Evolutionary conservation across 495 filamentous ascomycete genomes (phyloP).

Genomic region (Copromyces sp.): DNA sequence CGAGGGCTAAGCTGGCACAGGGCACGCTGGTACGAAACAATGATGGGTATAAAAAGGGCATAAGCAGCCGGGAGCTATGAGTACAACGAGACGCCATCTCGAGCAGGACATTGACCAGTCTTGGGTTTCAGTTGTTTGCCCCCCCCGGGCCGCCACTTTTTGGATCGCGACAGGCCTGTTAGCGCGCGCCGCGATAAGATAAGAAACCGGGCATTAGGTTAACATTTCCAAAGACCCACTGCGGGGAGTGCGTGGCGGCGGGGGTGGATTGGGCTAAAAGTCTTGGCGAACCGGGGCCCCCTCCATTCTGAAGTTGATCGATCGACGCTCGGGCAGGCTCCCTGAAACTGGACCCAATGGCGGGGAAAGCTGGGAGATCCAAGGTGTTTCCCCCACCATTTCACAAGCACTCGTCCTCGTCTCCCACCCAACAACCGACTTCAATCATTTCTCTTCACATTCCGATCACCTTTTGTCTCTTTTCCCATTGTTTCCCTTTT

Average conservation of each 20-base stretch:
- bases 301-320: not conserved
- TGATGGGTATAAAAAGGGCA: constrained; percentile 59
- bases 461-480: not conserved
- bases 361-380: not conserved
- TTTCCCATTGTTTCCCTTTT: not conserved
- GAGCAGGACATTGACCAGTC: not conserved
- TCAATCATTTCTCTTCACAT: not conserved
- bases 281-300: not conserved
- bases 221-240: not conserved
- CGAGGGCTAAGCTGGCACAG: constrained; percentile 11
- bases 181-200: constrained; percentile 11
- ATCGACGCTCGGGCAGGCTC: not conserved
- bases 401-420: not conserved
- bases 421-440: not conserved
- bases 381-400: not conserved
- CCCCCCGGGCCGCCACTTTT: not conserved
- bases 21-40: constrained; percentile 30
- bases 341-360: not conserved
- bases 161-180: not conserved
- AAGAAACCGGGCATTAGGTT: not conserved
- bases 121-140: not conserved
- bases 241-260: not conserved
- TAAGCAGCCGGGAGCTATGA: constrained; percentile 39
- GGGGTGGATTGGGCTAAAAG: not conserved
- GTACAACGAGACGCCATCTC: not conserved